Evolutionary conservation across 257 asterid genomes (phyloP), one percentile per base, ranked within the genome.

Genomic region (Apocynum venetum): DNA sequence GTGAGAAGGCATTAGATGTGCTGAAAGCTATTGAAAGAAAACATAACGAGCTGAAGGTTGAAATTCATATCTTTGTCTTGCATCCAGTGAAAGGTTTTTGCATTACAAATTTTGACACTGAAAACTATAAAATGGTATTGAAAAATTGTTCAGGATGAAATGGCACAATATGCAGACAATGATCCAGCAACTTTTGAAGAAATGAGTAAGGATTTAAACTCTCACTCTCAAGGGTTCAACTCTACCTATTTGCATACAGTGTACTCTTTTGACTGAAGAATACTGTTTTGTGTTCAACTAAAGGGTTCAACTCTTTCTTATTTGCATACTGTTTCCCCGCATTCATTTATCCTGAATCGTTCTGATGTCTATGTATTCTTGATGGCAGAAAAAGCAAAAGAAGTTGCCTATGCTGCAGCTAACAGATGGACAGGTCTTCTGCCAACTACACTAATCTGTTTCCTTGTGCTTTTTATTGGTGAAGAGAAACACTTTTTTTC

Each of bases 401-500:
- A 89, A 86, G 97, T 91, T 46, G 97, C 97, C 78, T 92, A 85
- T 87, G 85, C 90, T 43, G 88, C 99, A 79, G 97, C 99, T 72
- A 96, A 96, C 85, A 88, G 99, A 87, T 96, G 99, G 99, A 93
- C 99, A 90, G 97, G 98, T 95, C 52, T 80, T 51, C 40, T 64
- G 4, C 73, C 81, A 57, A 38, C 64, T 60, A 66, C 76, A 69
- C 76, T 41, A 75, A 68, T 48, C 48, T 57, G 56, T 77, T 57
- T 63, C 69, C 80, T 65, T 66, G 71, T 68, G 35, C 63, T 61
- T 11, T 73, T 43, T 52, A 46, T 65, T 53, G 60, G 70, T 78
- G 69, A 59, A 72, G 25, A 38, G 77, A 40, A 76, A 59, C 52
- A 20, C 68, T 60, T 41, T 40, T 56, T 38, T 72, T 19, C 40